Percentiles rank a stretch among this genome's conserved stretches.
phyloP scores from a whole-genome alignment of 305 asterid species.

The Vinca major region DNA sequence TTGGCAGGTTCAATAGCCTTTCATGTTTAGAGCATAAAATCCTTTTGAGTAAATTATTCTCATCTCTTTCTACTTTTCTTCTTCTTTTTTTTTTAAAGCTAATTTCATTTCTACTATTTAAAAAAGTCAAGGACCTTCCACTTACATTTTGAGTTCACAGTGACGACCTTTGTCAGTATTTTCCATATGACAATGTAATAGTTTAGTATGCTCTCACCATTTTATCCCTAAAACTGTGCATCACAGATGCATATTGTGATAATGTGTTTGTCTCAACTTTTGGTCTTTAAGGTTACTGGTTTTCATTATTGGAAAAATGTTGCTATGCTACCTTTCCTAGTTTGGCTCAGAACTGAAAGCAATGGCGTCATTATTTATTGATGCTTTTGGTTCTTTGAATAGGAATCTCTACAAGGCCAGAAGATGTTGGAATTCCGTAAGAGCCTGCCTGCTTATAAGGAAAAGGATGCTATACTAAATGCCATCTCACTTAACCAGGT shows the following conservation, averaged over 20 bases:
- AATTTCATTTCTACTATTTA: neutral
- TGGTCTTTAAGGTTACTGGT: conserved; percentile 1
- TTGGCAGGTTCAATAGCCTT: conserved; percentile 67
- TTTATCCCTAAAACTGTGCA: neutral
- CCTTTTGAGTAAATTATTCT: neutral
- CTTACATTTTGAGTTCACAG: neutral
- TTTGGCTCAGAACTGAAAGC: conserved; percentile 14
- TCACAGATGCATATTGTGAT: neutral
- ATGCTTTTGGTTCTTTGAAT: conserved; percentile 14
- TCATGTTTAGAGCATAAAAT: conserved; percentile 12
- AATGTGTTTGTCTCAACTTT: neutral
- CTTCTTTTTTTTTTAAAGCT: no score
- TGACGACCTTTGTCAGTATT: neutral
- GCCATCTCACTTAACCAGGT: conserved; percentile 81
- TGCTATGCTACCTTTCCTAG: neutral
- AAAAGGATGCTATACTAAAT: conserved; percentile 65
- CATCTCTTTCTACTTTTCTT: no score
- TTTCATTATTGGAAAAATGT: neutral
- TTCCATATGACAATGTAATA: neutral
- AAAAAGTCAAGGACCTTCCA: conserved; percentile 2
- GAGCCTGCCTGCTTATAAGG: conserved; percentile 77
- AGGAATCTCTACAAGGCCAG: conserved; percentile 78
- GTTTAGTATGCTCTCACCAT: no score
- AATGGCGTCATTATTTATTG: conserved; percentile 12
- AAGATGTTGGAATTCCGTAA: conserved; percentile 63